These are phyloP conservation scores for Diaporthe australafricana DNA, from an alignment of 2,329 filamentous ascomycete genomes.

Conservation along the genomic window DNA sequence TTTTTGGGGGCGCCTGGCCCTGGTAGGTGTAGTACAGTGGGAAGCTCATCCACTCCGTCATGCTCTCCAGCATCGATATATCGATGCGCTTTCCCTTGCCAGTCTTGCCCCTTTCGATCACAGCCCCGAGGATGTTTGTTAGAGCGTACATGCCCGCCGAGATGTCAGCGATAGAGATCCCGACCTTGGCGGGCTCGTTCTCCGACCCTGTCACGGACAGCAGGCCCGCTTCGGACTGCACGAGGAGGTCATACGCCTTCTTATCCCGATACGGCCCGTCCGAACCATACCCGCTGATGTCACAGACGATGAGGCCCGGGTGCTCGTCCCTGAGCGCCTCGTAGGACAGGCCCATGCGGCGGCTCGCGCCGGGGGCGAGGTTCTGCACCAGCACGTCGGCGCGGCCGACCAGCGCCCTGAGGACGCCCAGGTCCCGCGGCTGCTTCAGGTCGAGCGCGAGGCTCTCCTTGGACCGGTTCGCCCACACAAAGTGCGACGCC, in stretches of 20 bases:
- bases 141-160: slow-evolving; percentile 65
- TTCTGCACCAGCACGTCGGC: slow-evolving; percentile 67
- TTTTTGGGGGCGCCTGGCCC: slow-evolving; percentile 54
- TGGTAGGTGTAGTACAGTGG: slow-evolving; percentile 65
- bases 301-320: slow-evolving; percentile 62
- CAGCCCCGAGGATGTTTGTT: slow-evolving; percentile 61
- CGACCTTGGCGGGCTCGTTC: slow-evolving; percentile 60
- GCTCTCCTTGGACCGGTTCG: slow-evolving; percentile 65
- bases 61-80: slow-evolving; percentile 68
- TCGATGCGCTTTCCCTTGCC: slow-evolving; percentile 62
- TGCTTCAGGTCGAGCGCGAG: slow-evolving; percentile 62
- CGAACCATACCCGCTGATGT: slow-evolving; percentile 65
- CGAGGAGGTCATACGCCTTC: slow-evolving; percentile 66
- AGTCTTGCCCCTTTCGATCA: slow-evolving; percentile 60
- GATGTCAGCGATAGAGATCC: slow-evolving; percentile 67
- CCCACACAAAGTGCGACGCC: slow-evolving; percentile 67
- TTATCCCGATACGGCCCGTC: slow-evolving; percentile 64
- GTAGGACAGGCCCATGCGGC: slow-evolving; percentile 60
- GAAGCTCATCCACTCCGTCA: slow-evolving; percentile 70
- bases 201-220: slow-evolving; percentile 61
- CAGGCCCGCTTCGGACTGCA: slow-evolving; percentile 66
- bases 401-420: slow-evolving; percentile 56
- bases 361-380: slow-evolving; percentile 61
- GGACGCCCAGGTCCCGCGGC: slow-evolving; percentile 52
- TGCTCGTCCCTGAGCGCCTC: slow-evolving; percentile 54